These are phyloP conservation scores for Malassezia arunalokei DNA, from an alignment of 1,284 basidiomycete species.

Conservation along the genomic window DNA sequence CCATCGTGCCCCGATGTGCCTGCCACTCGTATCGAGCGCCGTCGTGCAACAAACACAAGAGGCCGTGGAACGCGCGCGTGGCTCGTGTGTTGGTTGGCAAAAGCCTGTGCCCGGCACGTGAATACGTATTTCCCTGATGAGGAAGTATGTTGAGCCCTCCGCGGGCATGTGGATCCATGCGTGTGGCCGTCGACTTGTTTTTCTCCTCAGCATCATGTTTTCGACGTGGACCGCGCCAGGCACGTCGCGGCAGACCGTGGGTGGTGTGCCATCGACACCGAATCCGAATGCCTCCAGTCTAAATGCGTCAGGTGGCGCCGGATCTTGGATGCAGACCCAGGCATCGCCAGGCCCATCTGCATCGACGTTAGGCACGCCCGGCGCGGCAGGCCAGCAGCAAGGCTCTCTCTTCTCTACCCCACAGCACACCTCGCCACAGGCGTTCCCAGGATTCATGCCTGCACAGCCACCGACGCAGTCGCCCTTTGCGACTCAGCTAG, in stretches of 20 bases:
- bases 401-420: not conserved
- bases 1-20: constrained; percentile 31
- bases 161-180: not conserved
- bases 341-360: not conserved
- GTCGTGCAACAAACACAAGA: not conserved
- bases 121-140: not conserved
- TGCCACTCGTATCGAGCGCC: not conserved
- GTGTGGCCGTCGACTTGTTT: not conserved
- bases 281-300: too few relatives aligned
- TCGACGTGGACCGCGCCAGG: not conserved
- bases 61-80: not conserved
- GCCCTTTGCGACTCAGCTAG: not conserved
- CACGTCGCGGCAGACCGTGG: not conserved
- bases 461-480: not conserved
- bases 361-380: constrained; percentile 1
- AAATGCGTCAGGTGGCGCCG: not conserved
- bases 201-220: not conserved
- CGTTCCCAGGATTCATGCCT: not conserved
- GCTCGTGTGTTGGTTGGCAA: not conserved
- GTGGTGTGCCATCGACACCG: not conserved
- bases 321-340: constrained; percentile 4
- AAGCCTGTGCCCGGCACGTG: not conserved
- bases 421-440: not conserved
- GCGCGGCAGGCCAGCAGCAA: not conserved
- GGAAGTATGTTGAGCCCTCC: not conserved